Evolutionary conservation across 179 eudicot species (phyloP), one percentile per base, ranked within the genome.

Genomic region (Beta macrorhiza): DNA sequence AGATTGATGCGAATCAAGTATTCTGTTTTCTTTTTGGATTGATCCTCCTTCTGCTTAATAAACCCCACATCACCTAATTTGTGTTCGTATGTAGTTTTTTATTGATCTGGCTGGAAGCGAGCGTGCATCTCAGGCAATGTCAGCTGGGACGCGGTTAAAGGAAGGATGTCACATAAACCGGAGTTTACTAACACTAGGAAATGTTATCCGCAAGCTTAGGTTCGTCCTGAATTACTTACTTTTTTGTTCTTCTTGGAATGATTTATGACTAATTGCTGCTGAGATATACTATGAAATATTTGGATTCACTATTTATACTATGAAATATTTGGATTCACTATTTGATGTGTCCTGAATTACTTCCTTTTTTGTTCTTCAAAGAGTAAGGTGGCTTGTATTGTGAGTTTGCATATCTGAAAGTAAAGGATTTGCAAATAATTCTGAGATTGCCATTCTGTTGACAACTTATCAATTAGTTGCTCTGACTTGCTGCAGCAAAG

Each of bases 101-200:
- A 92, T 95, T 85, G 98, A 95, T 91, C 89, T 95, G 82, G 98
- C 98, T 49, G 98, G 98, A 84, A 95, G 98, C 88, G 98, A 95
- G 90, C 97, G 98, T 84, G 97, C 98, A 83, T 91, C 98, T 76
- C 98, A 95, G 89, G 89, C 98, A 49, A 81, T 89, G 81, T 93
- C 98, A 70, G 97, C 91, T 80, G 98, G 98, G 25, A 85, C 91
- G 70, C 91, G 97, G 73, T 86, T 95, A 77, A 95, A 95, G 82
- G 98, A 95, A 88, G 98, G 98, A 59, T 95, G 97, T 85, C 98
- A 95, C 84, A 95, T 95, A 47, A 95, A 95, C 80, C 91, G 98
- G 56, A 95, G 98, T 87, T 88, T 95, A 72, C 86, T 95, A 72
- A 95, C 98, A 52, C 88, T 95, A 79, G 91, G 93, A 78, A 95